phyloP scores from a whole-genome alignment of 1,139 yeast species.

The Hansenula anomala region DNA sequence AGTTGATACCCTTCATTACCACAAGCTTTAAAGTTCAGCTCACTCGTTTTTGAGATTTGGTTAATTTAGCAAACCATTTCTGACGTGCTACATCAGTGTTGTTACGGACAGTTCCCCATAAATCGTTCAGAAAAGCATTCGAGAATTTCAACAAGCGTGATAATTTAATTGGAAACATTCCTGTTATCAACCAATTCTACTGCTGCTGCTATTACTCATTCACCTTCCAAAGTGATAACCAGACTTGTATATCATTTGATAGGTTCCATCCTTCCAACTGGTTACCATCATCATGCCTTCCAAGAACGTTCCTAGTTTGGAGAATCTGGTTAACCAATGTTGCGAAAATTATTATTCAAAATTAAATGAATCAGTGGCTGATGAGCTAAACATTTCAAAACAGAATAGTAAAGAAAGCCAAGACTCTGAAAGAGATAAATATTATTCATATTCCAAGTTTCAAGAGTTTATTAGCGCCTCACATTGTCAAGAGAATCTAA shows the following conservation, averaged over 20 bases:
- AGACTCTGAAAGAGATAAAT: slow-evolving; percentile 1
- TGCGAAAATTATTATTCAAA: slow-evolving; percentile 20
- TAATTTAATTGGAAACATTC: no score
- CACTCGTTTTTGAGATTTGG: no score
- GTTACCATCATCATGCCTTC: neutral
- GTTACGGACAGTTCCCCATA: neutral
- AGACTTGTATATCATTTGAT: no score
- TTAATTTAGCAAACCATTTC: no score
- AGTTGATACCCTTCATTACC: no score
- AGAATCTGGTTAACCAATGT: slow-evolving; percentile 21
- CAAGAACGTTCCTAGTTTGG: slow-evolving; percentile 16
- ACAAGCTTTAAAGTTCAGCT: no score
- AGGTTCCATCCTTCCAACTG: no score
- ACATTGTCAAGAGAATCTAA: slow-evolving; percentile 44
- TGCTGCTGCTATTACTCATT: no score
- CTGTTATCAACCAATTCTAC: no score
- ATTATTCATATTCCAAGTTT: slow-evolving; percentile 14
- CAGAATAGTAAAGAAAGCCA: neutral
- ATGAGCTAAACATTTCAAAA: neutral
- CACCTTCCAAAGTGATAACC: no score
- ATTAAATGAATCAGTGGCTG: slow-evolving; percentile 3
- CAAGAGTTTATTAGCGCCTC: slow-evolving; percentile 20
- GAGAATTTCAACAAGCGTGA: neutral
- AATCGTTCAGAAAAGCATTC: slow-evolving; percentile 1
- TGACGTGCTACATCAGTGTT: no score